Evolutionary conservation across 2,329 filamentous ascomycete genomes (phyloP), one percentile per base, ranked within the genome.

Genomic region (Diaporthe citriasiana): DNA sequence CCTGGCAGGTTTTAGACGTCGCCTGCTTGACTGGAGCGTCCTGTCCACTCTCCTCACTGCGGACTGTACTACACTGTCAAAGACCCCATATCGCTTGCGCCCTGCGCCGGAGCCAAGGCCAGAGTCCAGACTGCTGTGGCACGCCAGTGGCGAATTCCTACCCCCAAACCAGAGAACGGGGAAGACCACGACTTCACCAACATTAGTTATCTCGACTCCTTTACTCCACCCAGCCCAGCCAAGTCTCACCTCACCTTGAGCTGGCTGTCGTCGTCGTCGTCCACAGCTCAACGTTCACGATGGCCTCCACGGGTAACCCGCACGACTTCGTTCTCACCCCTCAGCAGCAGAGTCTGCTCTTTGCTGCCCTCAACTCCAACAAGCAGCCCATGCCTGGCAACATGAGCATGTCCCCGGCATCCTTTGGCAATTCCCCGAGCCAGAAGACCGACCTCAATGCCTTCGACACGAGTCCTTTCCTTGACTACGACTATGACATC

Each of bases 401-500:
- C 33, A 75, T 85, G 71, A 83, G 87, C 65, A 79, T 89, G 78
- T 86, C 89, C 74, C 83, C 89, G 68, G 81, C 81, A 71, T 83
- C 89, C 69, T 82, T 90, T 76, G 86, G 87, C 75, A 84, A 84
- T 70, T 89, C 88, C 15, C 87, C 88, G 22, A 77, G 81, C 60
- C 84, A 86, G 77, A 82, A 83, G 78, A 84, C 85, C 2, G 85
- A 87, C 45, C 83, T 90, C 59, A 80, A 78, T 72, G 88, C 86
- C 76, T 89, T 91, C 57, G 91, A 95, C 42, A 93, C 95, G 65
- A 97, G 93, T 76, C 95, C 95, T 0, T 95, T 92, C 80, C 87
- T 97, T 73, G 95, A 98, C 77, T 97, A 95, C 79, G 92, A 93
- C 77, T 92, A 93, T 77, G 92, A 94, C 60, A 91, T 95, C 73